Percentiles rank a stretch among this genome's conserved stretches.
These are phyloP conservation scores for Knoxdaviesia capensis DNA, from an alignment of 2,329 filamentous ascomycete genomes.

Conservation along the genomic window DNA sequence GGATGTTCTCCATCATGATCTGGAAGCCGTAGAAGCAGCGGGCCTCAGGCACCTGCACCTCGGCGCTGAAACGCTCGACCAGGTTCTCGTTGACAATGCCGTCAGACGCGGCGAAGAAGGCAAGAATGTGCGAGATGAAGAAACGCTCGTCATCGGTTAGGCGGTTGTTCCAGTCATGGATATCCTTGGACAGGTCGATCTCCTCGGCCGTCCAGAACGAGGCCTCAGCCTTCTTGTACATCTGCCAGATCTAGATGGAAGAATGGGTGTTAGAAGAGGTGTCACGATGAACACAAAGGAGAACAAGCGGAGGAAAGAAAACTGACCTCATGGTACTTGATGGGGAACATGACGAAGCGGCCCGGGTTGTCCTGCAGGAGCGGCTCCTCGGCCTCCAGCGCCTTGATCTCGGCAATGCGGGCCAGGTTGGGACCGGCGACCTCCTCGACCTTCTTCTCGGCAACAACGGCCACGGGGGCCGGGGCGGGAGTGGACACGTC, in stretches of 20 bases:
- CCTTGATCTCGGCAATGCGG: constrained; percentile 33
- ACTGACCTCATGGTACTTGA: constrained; percentile 97
- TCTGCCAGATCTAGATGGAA: constrained; percentile 75
- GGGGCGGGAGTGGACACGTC: constrained; percentile 17
- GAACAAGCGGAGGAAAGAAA: not conserved
- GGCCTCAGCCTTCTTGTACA: constrained; percentile 99
- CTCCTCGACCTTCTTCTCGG: constrained; percentile 23
- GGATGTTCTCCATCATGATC: constrained; percentile 99
- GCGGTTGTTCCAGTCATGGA: constrained; percentile 98
- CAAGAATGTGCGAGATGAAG: constrained; percentile 96
- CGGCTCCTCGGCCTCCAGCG: constrained; percentile 66
- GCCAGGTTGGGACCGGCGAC: constrained; percentile 11
- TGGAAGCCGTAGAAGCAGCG: constrained; percentile 99
- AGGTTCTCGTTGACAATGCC: constrained; percentile 99
- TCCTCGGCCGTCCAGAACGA: constrained; percentile 99
- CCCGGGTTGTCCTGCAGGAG: constrained; percentile 88
- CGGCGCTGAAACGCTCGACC: constrained; percentile 87
- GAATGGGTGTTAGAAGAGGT: constrained; percentile 15
- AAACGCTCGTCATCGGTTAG: constrained; percentile 93
- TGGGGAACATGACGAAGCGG: constrained; percentile 93
- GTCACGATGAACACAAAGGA: no score
- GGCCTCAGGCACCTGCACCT: constrained; percentile 93
- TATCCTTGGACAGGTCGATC: constrained; percentile 96
- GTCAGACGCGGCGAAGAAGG: constrained; percentile 97
- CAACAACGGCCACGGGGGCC: constrained; percentile 22